phyloP scores from a whole-genome alignment of 129 eudicot species.

The Artemisia annua region DNA sequence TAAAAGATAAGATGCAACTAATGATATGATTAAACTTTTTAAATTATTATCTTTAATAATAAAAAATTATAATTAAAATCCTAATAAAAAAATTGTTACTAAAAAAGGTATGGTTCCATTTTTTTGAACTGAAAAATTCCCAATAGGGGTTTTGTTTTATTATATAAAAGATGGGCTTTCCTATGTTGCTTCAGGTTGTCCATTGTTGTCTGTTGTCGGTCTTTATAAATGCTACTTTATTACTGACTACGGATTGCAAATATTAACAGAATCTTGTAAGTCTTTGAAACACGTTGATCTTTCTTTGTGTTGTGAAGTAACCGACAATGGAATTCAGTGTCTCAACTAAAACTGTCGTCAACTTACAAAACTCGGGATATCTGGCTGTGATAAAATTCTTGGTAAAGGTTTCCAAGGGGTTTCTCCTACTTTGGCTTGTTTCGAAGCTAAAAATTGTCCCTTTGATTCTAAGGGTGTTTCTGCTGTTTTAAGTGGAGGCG shows the following conservation, averaged over 20 bases:
- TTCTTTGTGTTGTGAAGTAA: conserved; percentile 36
- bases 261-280: no score
- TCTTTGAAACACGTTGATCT: no score
- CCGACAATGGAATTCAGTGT: conserved; percentile 52
- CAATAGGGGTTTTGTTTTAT: no score
- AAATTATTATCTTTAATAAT: no score
- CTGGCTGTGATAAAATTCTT: conserved; percentile 35
- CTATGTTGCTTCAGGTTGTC: conserved; percentile 48
- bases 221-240: no score
- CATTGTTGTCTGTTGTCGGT: conserved; percentile 37
- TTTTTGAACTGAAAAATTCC: no score
- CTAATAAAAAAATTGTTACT: no score
- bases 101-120: no score
- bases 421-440: conserved; percentile 41
- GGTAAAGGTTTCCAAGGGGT: conserved; percentile 67
- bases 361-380: conserved; percentile 44
- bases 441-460: conserved; percentile 64
- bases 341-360: conserved; percentile 41
- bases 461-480: conserved; percentile 52
- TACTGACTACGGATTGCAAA: no score
- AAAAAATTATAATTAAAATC: no score
- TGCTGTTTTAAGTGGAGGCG: conserved; percentile 61
- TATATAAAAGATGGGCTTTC: conserved; percentile 48
- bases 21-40: no score
- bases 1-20: no score